phyloP scores from a whole-genome alignment of 208 protist genomes.

The Trypanosoma mega region DNA sequence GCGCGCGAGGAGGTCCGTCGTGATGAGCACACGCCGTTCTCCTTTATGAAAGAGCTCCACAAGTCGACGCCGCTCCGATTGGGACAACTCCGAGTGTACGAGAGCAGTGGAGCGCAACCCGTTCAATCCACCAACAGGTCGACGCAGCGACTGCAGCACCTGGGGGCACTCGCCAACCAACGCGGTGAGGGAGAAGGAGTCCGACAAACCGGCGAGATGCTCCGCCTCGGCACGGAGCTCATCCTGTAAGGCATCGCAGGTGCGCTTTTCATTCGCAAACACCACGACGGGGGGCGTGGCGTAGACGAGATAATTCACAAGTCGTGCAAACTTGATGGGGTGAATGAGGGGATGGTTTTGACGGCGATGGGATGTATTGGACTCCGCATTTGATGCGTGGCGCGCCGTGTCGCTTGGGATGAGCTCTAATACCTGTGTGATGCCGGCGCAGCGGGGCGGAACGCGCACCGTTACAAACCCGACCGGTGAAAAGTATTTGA shows the following conservation, averaged over 20 bases:
- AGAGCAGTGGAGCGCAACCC: constrained; percentile 68
- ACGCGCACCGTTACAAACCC: constrained; percentile 73
- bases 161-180: constrained; percentile 46
- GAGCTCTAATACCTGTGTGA: constrained; percentile 76
- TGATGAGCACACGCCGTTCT: constrained; percentile 95
- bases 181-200: constrained; percentile 36
- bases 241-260: constrained; percentile 70
- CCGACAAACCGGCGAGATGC: constrained; percentile 38
- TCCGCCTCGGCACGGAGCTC: constrained; percentile 58
- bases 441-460: constrained; percentile 55
- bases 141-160: constrained; percentile 4
- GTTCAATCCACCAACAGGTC: constrained; percentile 13
- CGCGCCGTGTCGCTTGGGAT: constrained; percentile 34
- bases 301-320: constrained; percentile 74
- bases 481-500: constrained; percentile 53
- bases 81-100: constrained; percentile 79
- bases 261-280: constrained; percentile 74
- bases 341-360: constrained; percentile 49
- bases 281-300: constrained; percentile 55
- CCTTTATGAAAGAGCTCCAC: constrained; percentile 94
- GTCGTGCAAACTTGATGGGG: constrained; percentile 67
- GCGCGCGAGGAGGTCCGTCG: constrained; percentile 96
- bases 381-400: too few species aligned
- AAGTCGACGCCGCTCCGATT: constrained; percentile 92
- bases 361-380: too few species aligned